A percentile compares a stretch with the other conserved stretches of the same genome.
Conservation (phyloP, 345 rosid genomes). For the Rhodomyrtus tomentosa region DNA sequence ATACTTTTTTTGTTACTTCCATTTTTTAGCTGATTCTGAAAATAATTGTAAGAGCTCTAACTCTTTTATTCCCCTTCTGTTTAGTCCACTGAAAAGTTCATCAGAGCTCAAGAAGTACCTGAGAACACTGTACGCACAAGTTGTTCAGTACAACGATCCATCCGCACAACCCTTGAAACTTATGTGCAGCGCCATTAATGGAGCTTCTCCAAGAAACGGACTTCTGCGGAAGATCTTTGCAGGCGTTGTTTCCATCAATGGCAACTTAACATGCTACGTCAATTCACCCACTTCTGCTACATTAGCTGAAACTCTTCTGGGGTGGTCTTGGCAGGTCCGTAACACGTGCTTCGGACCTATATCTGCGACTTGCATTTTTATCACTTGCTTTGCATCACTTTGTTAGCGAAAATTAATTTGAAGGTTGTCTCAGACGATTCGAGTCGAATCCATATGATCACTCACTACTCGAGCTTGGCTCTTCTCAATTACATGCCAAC, state of each 20-base stretch:
- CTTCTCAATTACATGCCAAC: not conserved
- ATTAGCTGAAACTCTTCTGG: conserved; percentile 4
- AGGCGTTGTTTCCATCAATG: conserved; percentile 30
- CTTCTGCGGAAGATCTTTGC: conserved; percentile 20
- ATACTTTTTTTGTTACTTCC: not conserved
- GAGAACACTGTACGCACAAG: conserved; percentile 12
- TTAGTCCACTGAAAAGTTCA: conserved; percentile 16
- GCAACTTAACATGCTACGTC: conserved; percentile 27
- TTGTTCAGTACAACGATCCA: conserved; percentile 38
- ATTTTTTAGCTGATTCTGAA: not conserved
- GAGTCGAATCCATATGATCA: not conserved
- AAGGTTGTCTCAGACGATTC: too few relatives aligned
- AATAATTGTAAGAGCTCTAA: not conserved
- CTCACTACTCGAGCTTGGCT: not conserved
- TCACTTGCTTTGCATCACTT: not conserved
- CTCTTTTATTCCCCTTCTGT: not conserved
- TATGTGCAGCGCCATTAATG: conserved; percentile 29
- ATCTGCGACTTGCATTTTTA: not conserved
- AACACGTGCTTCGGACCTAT: not conserved
- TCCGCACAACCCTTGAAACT: conserved; percentile 16
- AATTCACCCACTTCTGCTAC: not conserved
- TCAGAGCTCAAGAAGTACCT: conserved; percentile 18
- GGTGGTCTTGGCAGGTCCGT: conserved; percentile 47
- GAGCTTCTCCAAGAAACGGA: conserved; percentile 10
- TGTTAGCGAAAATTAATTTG: not conserved